Base-by-base conservation (phyloP, 208 protist species). In the Leishmania tropica region DNA sequence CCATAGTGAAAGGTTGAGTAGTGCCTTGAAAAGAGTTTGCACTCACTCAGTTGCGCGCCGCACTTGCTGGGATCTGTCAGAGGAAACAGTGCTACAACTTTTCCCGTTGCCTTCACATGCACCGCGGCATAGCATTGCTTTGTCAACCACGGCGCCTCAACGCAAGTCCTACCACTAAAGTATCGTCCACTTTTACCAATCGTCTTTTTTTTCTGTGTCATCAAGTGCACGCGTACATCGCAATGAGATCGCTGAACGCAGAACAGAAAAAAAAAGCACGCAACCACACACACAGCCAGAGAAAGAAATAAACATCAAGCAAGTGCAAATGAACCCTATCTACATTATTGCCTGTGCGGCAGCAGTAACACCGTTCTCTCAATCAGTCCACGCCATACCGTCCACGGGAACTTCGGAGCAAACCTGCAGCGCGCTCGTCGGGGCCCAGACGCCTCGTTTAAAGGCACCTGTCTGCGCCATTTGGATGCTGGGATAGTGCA, bases 401-500 rank as follows among this genome's bases (percentile, higher is more conserved):
- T 87, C 80, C 28, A 83, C 60, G 35, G 85, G 79, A 7, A 81
- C 76, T 31, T 97, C 94, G 17, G 88, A 87, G 74, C 90, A 96
- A 1, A 94, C 89, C 45, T 88, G 74, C 4, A 97, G 83, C 21
- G 65, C 88, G 67, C 89, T 95, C 40, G 85, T 88, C 19, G 94
- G 94, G 1, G 93, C 89, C 93, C 94, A 97, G 70, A 91, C 83
- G 31, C 95, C 95, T 19, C 89, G 84, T 67, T 93, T 94, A 72
- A 95, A 96, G 13, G 90, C 75, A 51, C 95, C 95, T 2, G 82
- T 88, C 73, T 96, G 91, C 17, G 88, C 88, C 90, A 97, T 96
- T 71, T 89, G 81, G 74, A 88, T 84, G 72, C 73, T 81, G 35
- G 94, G 90, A 71, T 86, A 96, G 73, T 97, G 92, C 88, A 98